Percentiles rank a stretch among this genome's conserved stretches.
phyloP scores from a whole-genome alignment of 768 basidiomycete species.

The Porpolomopsis calyptriformis region DNA sequence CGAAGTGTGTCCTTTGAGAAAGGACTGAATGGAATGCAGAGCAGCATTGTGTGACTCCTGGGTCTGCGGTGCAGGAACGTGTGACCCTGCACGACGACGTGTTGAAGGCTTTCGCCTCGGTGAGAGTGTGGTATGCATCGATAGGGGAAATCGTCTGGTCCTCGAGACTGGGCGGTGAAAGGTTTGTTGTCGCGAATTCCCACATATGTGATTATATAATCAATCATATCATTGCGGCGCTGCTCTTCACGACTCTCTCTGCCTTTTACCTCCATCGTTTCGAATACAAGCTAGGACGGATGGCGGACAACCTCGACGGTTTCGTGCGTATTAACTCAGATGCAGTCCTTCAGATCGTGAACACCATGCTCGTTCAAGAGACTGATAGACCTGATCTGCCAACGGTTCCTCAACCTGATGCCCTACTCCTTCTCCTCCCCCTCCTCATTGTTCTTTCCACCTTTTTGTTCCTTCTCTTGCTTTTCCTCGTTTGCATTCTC shows the following conservation, averaged over 20 bases:
- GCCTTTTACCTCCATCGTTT: too few species aligned
- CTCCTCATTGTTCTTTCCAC: constrained; percentile 89
- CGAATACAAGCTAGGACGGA: background rate
- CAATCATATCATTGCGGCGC: too few species aligned
- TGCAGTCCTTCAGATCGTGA: background rate
- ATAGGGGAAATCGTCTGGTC: constrained; percentile 9
- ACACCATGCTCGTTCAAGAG: background rate
- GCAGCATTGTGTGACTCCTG: constrained; percentile 63
- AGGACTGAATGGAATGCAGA: constrained; percentile 58
- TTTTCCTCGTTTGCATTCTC: constrained; percentile 85
- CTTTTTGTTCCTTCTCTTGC: constrained; percentile 82
- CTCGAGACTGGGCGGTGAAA: too few species aligned
- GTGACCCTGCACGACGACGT: constrained; percentile 45
- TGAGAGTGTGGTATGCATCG: constrained; percentile 35
- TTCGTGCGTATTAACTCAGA: too few species aligned
- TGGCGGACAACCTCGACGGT: too few species aligned
- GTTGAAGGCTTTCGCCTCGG: constrained; percentile 49
- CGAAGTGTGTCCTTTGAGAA: constrained; percentile 75
- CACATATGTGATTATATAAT: too few species aligned
- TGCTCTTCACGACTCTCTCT: too few species aligned
- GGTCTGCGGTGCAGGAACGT: constrained; percentile 42
- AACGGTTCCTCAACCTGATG: constrained; percentile 33
- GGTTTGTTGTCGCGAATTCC: too few species aligned
- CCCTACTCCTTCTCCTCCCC: constrained; percentile 81
- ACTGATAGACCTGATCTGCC: constrained; percentile 12